Evolutionary conservation across 768 basidiomycete genomes (phyloP).

Genomic region (Boletus rufocinnamomeus): DNA sequence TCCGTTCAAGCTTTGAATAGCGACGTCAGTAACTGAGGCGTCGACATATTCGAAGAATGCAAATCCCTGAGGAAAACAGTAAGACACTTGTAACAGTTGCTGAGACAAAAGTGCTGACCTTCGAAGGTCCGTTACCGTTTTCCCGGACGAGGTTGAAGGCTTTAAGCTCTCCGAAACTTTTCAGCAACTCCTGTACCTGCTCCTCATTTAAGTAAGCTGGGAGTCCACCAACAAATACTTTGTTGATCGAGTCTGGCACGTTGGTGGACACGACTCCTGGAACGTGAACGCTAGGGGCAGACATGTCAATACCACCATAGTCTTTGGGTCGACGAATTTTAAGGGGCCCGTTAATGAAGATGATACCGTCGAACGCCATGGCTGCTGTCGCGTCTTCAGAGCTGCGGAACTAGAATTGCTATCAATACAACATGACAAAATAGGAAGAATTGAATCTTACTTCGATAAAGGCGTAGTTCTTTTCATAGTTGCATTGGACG

Average conservation of each 20-base stretch:
- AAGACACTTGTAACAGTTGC: background rate
- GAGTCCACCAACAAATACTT: conserved; percentile 95
- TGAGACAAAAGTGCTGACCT: conserved; percentile 49
- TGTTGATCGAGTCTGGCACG: conserved; percentile 96
- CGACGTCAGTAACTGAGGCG: conserved; percentile 84
- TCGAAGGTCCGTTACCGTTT: conserved; percentile 83
- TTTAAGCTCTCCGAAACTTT: conserved; percentile 95
- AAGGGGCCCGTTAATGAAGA: conserved; percentile 92
- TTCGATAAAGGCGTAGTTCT: conserved; percentile 98
- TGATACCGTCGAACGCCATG: conserved; percentile 96
- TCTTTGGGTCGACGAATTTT: conserved; percentile 98
- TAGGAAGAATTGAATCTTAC: conserved; percentile 45
- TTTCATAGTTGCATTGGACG: conserved; percentile 97
- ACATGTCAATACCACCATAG: conserved; percentile 78
- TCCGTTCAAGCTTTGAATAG: conserved; percentile 93
- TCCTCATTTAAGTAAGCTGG: conserved; percentile 97
- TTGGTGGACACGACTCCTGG: conserved; percentile 96
- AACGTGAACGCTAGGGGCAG: conserved; percentile 71
- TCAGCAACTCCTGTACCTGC: conserved; percentile 96
- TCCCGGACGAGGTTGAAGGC: conserved; percentile 99
- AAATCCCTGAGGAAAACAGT: conserved; percentile 68
- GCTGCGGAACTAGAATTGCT: conserved; percentile 81
- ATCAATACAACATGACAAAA: conserved; percentile 11
- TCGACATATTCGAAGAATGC: conserved; percentile 99
- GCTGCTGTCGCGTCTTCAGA: conserved; percentile 96